Conservation (phyloP, 2,329 filamentous ascomycete genomes). For the Aspergillus fischeri region DNA sequence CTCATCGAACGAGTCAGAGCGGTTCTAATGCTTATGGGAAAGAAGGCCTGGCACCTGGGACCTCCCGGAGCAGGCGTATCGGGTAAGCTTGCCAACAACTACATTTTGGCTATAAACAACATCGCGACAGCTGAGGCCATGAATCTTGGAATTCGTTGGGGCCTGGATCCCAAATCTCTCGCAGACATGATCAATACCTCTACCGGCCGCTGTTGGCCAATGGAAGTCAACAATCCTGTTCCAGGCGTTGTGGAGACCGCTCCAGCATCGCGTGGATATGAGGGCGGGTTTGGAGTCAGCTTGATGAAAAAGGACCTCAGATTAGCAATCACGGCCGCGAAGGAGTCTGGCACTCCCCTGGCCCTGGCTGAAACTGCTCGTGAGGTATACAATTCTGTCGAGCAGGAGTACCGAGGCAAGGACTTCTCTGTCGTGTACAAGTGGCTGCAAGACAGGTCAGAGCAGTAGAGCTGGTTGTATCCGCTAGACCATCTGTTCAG, state of each 20-base stretch:
- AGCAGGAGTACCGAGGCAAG: constrained; percentile 60
- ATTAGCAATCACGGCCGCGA: constrained; percentile 68
- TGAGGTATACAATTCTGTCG: constrained; percentile 64
- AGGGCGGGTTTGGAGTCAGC: constrained; percentile 70
- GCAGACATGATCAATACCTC: constrained; percentile 87
- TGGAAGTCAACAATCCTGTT: constrained; percentile 92
- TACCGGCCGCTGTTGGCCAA: constrained; percentile 94
- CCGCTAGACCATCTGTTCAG: not conserved
- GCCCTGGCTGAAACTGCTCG: constrained; percentile 61
- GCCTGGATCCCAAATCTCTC: constrained; percentile 62
- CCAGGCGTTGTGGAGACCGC: constrained; percentile 73
- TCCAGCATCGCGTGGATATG: constrained; percentile 72
- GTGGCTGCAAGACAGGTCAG: constrained; percentile 50
- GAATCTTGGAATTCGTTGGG: constrained; percentile 62
- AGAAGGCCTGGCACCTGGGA: constrained; percentile 80
- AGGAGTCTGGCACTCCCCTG: constrained; percentile 62
- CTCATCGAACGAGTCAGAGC: constrained; percentile 63
- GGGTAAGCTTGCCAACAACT: constrained; percentile 96
- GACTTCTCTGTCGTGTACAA: constrained; percentile 82
- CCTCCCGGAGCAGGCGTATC: constrained; percentile 79
- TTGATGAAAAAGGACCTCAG: constrained; percentile 78
- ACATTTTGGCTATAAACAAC: constrained; percentile 90
- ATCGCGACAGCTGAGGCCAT: constrained; percentile 66
- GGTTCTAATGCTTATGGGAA: constrained; percentile 77
- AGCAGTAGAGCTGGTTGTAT: constrained; percentile 21